phyloP scores from a whole-genome alignment of 805 yeast genomes.

The Ogataea parapolymorpha region DNA sequence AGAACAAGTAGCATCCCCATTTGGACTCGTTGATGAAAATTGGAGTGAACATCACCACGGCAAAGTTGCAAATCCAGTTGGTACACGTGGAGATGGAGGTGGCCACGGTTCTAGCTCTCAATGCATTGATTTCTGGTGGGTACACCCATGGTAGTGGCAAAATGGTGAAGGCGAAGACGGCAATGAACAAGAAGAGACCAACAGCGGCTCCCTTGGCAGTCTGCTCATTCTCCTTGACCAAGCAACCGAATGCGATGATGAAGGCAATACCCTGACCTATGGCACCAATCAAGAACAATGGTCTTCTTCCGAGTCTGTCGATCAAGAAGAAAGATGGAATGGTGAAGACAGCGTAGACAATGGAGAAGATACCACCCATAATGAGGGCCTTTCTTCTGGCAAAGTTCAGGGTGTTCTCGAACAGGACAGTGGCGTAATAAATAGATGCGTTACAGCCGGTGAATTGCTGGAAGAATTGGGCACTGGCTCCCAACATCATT shows the following conservation, averaged over 20 bases:
- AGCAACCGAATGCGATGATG: slow-evolving; percentile 48
- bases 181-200: slow-evolving; percentile 58
- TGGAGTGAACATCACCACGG: slow-evolving; percentile 69
- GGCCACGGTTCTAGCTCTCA: slow-evolving; percentile 67
- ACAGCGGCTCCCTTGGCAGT: slow-evolving; percentile 67
- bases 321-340: slow-evolving; percentile 58
- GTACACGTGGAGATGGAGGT: slow-evolving; percentile 60
- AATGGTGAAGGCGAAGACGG: slow-evolving; percentile 50
- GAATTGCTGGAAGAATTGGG: slow-evolving; percentile 69
- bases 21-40: slow-evolving; percentile 45
- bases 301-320: slow-evolving; percentile 69
- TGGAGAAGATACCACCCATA: slow-evolving; percentile 63
- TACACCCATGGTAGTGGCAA: slow-evolving; percentile 53
- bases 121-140: slow-evolving; percentile 64
- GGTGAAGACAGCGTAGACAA: slow-evolving; percentile 59
- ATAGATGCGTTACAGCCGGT: slow-evolving; percentile 71
- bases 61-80: slow-evolving; percentile 68
- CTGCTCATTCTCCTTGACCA: slow-evolving; percentile 35
- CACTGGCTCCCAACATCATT: slow-evolving; percentile 58
- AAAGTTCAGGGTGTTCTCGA: slow-evolving; percentile 48
- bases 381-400: slow-evolving; percentile 52
- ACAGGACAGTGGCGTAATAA: slow-evolving; percentile 59
- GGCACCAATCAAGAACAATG: slow-evolving; percentile 42
- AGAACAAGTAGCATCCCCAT: slow-evolving; percentile 69
- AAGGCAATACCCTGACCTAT: slow-evolving; percentile 48